A percentile compares a stretch with the other conserved stretches of the same genome.
Conservation (phyloP, 441 rosid genomes). For the Gossypium lobatum region DNA sequence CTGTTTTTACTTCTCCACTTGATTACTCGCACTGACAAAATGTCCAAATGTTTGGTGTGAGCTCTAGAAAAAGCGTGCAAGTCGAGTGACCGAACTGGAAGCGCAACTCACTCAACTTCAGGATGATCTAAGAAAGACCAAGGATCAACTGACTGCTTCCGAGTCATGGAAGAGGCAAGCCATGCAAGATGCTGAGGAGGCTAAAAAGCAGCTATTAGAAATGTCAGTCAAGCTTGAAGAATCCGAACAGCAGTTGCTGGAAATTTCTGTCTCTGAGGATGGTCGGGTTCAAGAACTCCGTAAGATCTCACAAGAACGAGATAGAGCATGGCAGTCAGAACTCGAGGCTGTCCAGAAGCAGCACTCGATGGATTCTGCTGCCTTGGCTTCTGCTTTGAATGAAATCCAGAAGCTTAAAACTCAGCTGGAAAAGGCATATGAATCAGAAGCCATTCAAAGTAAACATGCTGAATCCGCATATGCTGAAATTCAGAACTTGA, state of each 20-base stretch:
- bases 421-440: slow-evolving; percentile 58
- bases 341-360: slow-evolving; percentile 91
- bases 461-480: slow-evolving; percentile 52
- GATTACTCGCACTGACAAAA: slow-evolving; percentile 9
- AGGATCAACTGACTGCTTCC: slow-evolving; percentile 61
- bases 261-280: slow-evolving; percentile 78
- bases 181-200: slow-evolving; percentile 72
- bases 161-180: slow-evolving; percentile 70
- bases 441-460: slow-evolving; percentile 51
- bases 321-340: slow-evolving; percentile 90
- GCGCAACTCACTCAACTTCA: slow-evolving; percentile 71
- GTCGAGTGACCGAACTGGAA: slow-evolving; percentile 60
- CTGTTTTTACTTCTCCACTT: background rate
- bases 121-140: slow-evolving; percentile 78
- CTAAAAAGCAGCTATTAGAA: slow-evolving; percentile 45
- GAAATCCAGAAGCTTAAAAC: slow-evolving; percentile 84
- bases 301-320: slow-evolving; percentile 77
- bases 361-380: slow-evolving; percentile 70
- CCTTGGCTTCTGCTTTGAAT: slow-evolving; percentile 68
- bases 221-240: slow-evolving; percentile 56
- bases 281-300: slow-evolving; percentile 68
- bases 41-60: slow-evolving; percentile 13
- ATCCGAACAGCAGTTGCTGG: slow-evolving; percentile 59
- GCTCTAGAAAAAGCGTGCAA: slow-evolving; percentile 60
- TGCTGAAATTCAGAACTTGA: slow-evolving; percentile 53